Evolutionary conservation across 306 rosid species (phyloP), one percentile per base, ranked within the genome.

Genomic region (Begonia masoniana): DNA sequence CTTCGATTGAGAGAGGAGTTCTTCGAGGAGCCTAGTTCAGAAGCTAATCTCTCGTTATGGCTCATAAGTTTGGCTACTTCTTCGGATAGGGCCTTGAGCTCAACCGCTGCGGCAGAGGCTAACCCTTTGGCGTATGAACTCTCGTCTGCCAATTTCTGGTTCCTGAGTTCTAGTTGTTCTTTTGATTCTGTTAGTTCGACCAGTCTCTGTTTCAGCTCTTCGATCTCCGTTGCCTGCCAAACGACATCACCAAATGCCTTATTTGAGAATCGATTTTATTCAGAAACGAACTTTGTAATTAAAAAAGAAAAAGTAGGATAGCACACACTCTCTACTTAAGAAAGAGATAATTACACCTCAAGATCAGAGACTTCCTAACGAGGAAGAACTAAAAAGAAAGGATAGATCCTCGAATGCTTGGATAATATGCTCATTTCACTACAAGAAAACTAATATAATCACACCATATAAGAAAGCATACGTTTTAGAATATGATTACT

Each of bases 61-160:
- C 75, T 86, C 99, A 86, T 86, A 56, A 83, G 93, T 71, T 92
- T 92, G 55, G 99, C 69, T 55, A 92, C 95, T 77, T 92, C 99
- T 78, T 86, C 99, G 15, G 99, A 79, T 51, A 92, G 67, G 60
- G 96, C 96, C 76, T 92, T 92, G 49, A 92, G 94, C 74, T 92
- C 99, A 57, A 86, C 96, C 6, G 96, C 99, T n/a, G 99, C 99
- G 58, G 99, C 99, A 39, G 99, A 92, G 53, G 99, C 99, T 53
- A 92, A 71, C 62, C 95, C 96, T 68, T 92, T 92, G 53, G 99
- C 99, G 74, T 86, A 92, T 54, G 93, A 69, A 72, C 95, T 77
- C 72, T 92, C 99, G 62, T 92, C 99, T 62, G 91, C 95, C 52
- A 92, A 76, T 65, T 86, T 86, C 75, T 77, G 88, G 79, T 92